A percentile compares a stretch with the other conserved stretches of the same genome.
phyloP scores from a whole-genome alignment of 345 rosid species.

The Aegle marmelos region DNA sequence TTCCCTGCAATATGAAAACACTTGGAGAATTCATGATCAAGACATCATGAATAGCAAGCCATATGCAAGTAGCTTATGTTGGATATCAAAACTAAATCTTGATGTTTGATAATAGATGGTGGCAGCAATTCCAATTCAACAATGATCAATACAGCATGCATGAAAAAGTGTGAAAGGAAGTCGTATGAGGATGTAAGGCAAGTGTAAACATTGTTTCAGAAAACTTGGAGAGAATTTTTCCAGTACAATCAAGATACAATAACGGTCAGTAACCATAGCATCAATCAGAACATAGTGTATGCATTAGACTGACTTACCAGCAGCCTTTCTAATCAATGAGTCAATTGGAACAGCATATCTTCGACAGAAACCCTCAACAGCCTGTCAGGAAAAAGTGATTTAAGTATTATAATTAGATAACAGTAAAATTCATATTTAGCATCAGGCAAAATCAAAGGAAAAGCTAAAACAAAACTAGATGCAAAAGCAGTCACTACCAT shows the following conservation, averaged over 20 bases:
- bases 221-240: neutral
- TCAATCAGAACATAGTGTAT: neutral
- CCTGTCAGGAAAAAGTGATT: slow-evolving; percentile 45
- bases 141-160: neutral
- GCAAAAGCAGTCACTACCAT: slow-evolving; percentile 3
- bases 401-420: neutral
- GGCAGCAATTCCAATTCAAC: slow-evolving; percentile 1
- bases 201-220: neutral
- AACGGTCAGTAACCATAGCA: neutral
- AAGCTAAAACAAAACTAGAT: neutral
- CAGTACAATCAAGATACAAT: neutral
- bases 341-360: slow-evolving; percentile 66
- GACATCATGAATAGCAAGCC: neutral
- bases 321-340: slow-evolving; percentile 56
- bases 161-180: neutral
- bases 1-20: slow-evolving; percentile 54
- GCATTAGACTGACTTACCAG: slow-evolving; percentile 53
- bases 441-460: neutral
- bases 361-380: slow-evolving; percentile 93
- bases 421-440: neutral
- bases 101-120: neutral
- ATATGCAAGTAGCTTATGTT: slow-evolving; percentile 3
- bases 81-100: neutral
- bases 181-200: neutral
- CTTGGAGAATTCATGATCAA: neutral